Evolutionary conservation across 345 rosid genomes (phyloP).

Genomic region (Capsella bursapastoris): DNA sequence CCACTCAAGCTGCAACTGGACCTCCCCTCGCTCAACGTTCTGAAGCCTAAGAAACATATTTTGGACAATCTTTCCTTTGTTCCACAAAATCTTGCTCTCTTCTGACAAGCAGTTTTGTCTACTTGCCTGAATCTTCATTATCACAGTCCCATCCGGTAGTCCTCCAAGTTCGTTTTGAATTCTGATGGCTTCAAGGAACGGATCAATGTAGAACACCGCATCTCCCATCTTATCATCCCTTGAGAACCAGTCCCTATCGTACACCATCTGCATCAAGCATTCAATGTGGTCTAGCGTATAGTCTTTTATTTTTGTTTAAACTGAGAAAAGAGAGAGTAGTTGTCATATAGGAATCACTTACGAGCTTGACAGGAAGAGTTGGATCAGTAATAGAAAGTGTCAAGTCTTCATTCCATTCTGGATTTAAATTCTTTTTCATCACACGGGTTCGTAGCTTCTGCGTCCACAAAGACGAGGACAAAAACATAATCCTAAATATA

Average conservation of each 20-base stretch:
- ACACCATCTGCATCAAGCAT: slow-evolving; percentile 59
- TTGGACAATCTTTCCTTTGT: slow-evolving; percentile 60
- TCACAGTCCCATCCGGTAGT: slow-evolving; percentile 56
- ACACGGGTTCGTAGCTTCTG: slow-evolving; percentile 84
- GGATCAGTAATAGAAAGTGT: slow-evolving; percentile 74
- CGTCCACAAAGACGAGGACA: background rate
- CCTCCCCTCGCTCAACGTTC: slow-evolving; percentile 68
- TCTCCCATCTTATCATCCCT: slow-evolving; percentile 89
- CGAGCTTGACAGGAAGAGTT: slow-evolving; percentile 63
- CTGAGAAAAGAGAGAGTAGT: no score
- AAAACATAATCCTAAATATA: background rate
- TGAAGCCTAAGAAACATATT: slow-evolving; percentile 56
- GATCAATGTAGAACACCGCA: slow-evolving; percentile 60
- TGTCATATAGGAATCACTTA: slow-evolving; percentile 44
- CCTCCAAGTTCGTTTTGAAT: slow-evolving; percentile 47
- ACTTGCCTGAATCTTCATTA: slow-evolving; percentile 53
- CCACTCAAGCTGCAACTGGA: slow-evolving; percentile 67
- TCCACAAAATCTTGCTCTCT: slow-evolving; percentile 63
- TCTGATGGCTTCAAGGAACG: slow-evolving; percentile 53
- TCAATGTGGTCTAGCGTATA: background rate
- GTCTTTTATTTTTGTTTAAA: no score
- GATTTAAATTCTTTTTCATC: slow-evolving; percentile 65
- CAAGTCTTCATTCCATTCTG: slow-evolving; percentile 86
- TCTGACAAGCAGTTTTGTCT: slow-evolving; percentile 63
- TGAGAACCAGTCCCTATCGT: slow-evolving; percentile 69